phyloP scores from a whole-genome alignment of 108 stramenopile genomes.

The Poteriospumella lacustris region DNA sequence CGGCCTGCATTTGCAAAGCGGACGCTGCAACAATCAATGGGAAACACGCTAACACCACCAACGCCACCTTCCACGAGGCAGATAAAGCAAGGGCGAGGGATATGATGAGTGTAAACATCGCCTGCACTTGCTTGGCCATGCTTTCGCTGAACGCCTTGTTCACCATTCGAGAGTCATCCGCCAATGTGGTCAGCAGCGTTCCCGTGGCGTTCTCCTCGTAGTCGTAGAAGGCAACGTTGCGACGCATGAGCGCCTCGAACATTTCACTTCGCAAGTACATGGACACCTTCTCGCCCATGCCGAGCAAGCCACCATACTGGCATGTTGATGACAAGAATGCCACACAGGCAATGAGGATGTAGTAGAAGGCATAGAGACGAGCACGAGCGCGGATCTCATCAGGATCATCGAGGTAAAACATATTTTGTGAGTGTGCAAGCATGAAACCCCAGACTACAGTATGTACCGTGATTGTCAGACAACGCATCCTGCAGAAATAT shows the following conservation, averaged over 20 bases:
- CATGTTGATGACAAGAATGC: slow-evolving; percentile 42
- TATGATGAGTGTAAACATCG: slow-evolving; percentile 25
- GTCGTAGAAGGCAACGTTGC: slow-evolving; percentile 48
- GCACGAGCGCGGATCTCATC: slow-evolving; percentile 32
- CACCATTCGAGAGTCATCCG: slow-evolving; percentile 10
- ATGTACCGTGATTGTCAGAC: too few relatives aligned
- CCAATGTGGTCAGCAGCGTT: slow-evolving; percentile 55
- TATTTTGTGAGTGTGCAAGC: neutral
- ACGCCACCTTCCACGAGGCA: slow-evolving; percentile 40
- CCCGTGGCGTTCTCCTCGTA: slow-evolving; percentile 46
- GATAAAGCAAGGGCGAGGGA: slow-evolving; percentile 50
- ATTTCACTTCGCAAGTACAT: neutral
- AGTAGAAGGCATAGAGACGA: slow-evolving; percentile 35
- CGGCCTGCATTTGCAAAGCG: neutral
- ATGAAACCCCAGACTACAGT: slow-evolving; percentile 17
- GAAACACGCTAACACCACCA: slow-evolving; percentile 44
- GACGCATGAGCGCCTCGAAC: slow-evolving; percentile 36
- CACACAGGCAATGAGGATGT: slow-evolving; percentile 32
- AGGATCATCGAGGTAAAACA: slow-evolving; percentile 42
- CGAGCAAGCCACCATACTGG: slow-evolving; percentile 48
- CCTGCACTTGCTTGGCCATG: neutral
- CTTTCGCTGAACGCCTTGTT: neutral
- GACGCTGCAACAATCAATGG: slow-evolving; percentile 47
- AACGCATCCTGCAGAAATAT: neutral
- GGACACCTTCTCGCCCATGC: slow-evolving; percentile 41